Base-by-base conservation (phyloP, 1,284 basidiomycete genomes). In the Ganoderma leucocontextum region DNA sequence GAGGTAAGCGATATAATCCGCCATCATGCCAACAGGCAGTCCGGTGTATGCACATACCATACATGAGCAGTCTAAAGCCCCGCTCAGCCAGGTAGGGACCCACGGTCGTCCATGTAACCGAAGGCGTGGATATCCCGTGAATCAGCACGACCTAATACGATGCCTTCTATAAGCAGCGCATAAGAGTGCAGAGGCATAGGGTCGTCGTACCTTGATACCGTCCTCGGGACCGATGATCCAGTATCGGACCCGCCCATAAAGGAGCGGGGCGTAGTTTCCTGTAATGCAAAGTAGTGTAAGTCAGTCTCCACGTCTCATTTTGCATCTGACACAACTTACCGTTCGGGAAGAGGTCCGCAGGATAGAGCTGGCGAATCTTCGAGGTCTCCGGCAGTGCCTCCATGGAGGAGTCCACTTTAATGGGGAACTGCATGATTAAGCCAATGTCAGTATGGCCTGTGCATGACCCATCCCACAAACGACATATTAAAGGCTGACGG, bases 191-290 rank as follows among this genome's bases (percentile, higher is more conserved):
- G 22, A 13, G 15, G 15, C 29, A 29, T 17, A 15, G 10, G 2
- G 7, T 33, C 73, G 17, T 17, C 80, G 35, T 70, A 92, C 92
- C 83, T 90, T 91, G 61, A 83, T 82, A 17, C 91, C 92, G 13
- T 84, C 79, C 71, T 87, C 86, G n/a, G 91, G 91, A 0, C 92
- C 93, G 22, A 91, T 73, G n/a, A 93, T 75, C 90, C 91, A 94
- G 77, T 93, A 94, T 64, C 89, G 83, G 15, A 88, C 85, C 29
- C 75, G 75, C 1, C 78, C 78, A 53, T 73, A 67, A 4, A 75
- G 77, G 19, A 78, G 76, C 12, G 72, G 69, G 2, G 73, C 76
- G 49, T 79, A 79, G 6, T 44, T 62, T 13, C 78, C 78, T 79
- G 9, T 9, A 38, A 10, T 49, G 17, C n/a, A 35, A 33, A 29